These are phyloP conservation scores for Tricholoma saponaceum DNA, from an alignment of 768 basidiomycete species.

Conservation along the genomic window DNA sequence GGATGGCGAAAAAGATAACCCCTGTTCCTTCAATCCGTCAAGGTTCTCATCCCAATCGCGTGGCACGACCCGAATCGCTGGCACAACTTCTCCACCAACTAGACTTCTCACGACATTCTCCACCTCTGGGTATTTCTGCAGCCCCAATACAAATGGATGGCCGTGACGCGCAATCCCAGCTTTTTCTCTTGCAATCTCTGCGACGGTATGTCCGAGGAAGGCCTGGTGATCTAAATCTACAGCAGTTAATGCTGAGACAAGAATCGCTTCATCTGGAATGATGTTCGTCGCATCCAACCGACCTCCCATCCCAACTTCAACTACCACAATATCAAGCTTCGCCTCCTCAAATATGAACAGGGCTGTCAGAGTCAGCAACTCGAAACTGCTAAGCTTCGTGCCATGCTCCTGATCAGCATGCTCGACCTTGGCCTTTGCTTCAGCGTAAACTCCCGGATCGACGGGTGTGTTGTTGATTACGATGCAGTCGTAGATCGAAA, in stretches of 20 bases:
- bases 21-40: conserved; percentile 27
- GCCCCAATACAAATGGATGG: conserved; percentile 62
- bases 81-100: conserved; percentile 42
- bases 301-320: conserved; percentile 97
- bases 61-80: conserved; percentile 30
- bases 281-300: conserved; percentile 90
- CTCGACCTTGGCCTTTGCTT: conserved; percentile 45
- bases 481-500: conserved; percentile 75
- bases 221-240: conserved; percentile 94
- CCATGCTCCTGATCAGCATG: conserved; percentile 36
- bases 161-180: conserved; percentile 69
- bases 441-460: conserved; percentile 39
- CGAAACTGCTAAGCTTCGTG: conserved; percentile 68
- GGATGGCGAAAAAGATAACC: conserved; percentile 29
- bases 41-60: conserved; percentile 29
- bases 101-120: conserved; percentile 37
- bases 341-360: conserved; percentile 68
- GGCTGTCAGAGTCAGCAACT: conserved; percentile 80
- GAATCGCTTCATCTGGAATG: conserved; percentile 61
- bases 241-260: conserved; percentile 78
- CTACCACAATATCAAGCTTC: conserved; percentile 73
- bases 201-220: conserved; percentile 77
- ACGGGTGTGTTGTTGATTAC: conserved; percentile 58
- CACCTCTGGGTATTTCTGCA: conserved; percentile 53
- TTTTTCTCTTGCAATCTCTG: conserved; percentile 78